A percentile compares a stretch with the other conserved stretches of the same genome.
These are phyloP conservation scores for Wickerhamomyces xylosicus DNA, from an alignment of 805 yeast species.

Conservation along the genomic window DNA sequence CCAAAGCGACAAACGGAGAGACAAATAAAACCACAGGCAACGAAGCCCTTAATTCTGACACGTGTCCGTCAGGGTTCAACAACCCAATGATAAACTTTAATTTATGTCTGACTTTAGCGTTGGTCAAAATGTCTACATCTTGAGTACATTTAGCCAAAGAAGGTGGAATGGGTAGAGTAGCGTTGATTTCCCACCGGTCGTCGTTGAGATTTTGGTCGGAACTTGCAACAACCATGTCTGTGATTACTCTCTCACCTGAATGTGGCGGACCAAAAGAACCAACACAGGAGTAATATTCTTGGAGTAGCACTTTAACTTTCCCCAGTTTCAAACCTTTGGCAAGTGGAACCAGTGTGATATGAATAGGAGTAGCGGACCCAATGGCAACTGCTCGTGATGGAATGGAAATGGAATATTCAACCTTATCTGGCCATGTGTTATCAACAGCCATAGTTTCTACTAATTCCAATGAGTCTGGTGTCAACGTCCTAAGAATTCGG, in stretches of 20 bases:
- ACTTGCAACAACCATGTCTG: slow-evolving; percentile 34
- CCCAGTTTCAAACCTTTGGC: slow-evolving; percentile 75
- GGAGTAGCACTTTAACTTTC: slow-evolving; percentile 52
- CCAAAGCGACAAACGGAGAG: slow-evolving; percentile 71
- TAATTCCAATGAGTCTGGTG: slow-evolving; percentile 79
- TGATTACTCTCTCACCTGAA: slow-evolving; percentile 52
- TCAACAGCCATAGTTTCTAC: slow-evolving; percentile 90
- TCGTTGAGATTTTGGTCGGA: slow-evolving; percentile 21
- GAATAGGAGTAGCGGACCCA: slow-evolving; percentile 68
- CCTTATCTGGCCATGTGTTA: slow-evolving; percentile 91
- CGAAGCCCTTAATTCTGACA: slow-evolving; percentile 85
- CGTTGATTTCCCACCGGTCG: slow-evolving; percentile 68
- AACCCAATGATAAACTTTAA: slow-evolving; percentile 72
- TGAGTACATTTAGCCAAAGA: slow-evolving; percentile 72
- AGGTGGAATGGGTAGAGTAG: slow-evolving; percentile 56
- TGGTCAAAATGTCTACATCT: slow-evolving; percentile 64
- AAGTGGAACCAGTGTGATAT: slow-evolving; percentile 66
- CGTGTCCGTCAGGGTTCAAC: slow-evolving; percentile 84
- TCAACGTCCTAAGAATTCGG: slow-evolving; percentile 75
- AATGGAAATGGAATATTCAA: slow-evolving; percentile 78
- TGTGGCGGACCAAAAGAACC: slow-evolving; percentile 49
- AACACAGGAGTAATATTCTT: slow-evolving; percentile 57
- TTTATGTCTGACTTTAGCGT: slow-evolving; percentile 81
- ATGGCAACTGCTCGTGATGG: slow-evolving; percentile 87
- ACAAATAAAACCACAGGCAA: slow-evolving; percentile 72